Evolutionary conservation across 257 asterid species (phyloP), one percentile per base, ranked within the genome.

Genomic region (Linaria vulgaris): DNA sequence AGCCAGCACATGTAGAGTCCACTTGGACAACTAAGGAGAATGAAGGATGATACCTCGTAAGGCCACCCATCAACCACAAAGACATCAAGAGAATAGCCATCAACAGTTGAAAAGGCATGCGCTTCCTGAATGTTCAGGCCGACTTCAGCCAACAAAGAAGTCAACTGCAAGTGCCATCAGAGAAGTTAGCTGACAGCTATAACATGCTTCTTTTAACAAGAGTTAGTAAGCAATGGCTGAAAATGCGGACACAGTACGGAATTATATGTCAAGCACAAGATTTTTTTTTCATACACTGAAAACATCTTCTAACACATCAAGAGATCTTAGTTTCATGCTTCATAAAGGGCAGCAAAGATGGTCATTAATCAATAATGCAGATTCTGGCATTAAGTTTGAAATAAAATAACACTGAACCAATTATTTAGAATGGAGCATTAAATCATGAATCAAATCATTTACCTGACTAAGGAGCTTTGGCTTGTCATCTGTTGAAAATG

Each of bases 41-140:
- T 60, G 34, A 65, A 64, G 43, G 51, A 68, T 44, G 59, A 64
- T 86, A 90, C 99, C 96, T 94, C 99, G 71, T 63, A 74, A 49
- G 80, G 88, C 99, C 97, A 94, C 70, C 97, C 99, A 69, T 90
- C 95, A 75, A 94, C 99, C 67, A 94, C 99, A 70, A 94, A 94
- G 64, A 94, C 97, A 74, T 94, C 97, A 50, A 94, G 78, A 39
- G 99, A 90, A 71, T 82, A 94, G 72, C 99, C 99, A 82, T 94
- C 99, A 34, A 72, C 80, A 9, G 97, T 87, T 59, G 99, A 94
- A 84, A 94, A 94, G 58, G 86, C 99, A 69, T 90, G 99, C 63
- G 99, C 99, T 81, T 94, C 99, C 74, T 81, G 94, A 85, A 94
- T 94, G 72, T 94, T 94, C 73, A 94, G 77, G 67, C 99, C 99